Evolutionary conservation across 495 filamentous ascomycete species (phyloP), one percentile per base, ranked within the genome.

Genomic region (Penicillium manginii): DNA sequence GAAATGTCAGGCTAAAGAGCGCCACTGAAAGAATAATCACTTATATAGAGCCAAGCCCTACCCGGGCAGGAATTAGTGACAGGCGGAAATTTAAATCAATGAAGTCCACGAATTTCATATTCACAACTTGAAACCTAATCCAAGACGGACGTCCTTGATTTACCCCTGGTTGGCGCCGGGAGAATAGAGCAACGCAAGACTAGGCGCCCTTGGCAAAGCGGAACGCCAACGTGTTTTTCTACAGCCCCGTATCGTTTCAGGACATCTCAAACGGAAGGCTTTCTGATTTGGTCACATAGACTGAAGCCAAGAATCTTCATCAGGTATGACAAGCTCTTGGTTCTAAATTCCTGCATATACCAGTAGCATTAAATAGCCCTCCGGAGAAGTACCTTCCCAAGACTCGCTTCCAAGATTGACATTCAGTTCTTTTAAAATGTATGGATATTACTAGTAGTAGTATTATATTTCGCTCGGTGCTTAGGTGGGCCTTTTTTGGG

Each of bases 161-260:
- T 23, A 47, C 45, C 19, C 10, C 21, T 5, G 2, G 18, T 47
- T 3, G 4, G 15, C 15, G 11, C 15, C 45, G 19, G 11, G 22
- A 12, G 2, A 26, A 47, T 29, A 12, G 11, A 22, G 12, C 22
- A 8, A 22, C 22, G 7, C 21, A 23, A 4, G 45, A 23, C 12
- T 49, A 56, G 54, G 54, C 54, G 31, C 54, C 54, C 54, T 56
- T 56, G 54, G 54, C 54, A 56, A 42, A 23, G 32, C 21, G 43
- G 23, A 10, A 31, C 9, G 32, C 21, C 19, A 56, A 40, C 21
- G 32, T 39, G 32, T 29, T 15, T 32, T 39, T 18, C 32, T 8
- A n/a, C 35, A 49, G 45, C 46, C 18, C 43, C 54, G 18, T 46
- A 49, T 56, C 46, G 32, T 39, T 56, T 56, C 40, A 32, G n/a